Base-by-base conservation (phyloP, 129 eudicot genomes). In the Rutidosis leptorrhynchoides region DNA sequence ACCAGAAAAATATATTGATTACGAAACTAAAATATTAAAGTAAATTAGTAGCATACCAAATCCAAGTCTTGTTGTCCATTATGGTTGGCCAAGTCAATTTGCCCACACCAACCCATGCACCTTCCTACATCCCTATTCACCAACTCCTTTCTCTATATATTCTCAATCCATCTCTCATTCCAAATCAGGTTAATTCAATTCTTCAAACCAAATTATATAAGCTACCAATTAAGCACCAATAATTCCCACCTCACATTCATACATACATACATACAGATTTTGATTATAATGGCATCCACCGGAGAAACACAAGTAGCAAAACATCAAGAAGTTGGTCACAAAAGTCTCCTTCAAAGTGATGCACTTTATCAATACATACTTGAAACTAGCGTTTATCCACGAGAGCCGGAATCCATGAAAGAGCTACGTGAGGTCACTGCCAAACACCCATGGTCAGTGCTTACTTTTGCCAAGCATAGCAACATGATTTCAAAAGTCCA, bases 281-380 rank as follows among this genome's bases (percentile, higher is more conserved):
- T 28, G 15, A 29, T 23, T 21, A 59, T 14, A 68, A 71, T 70
- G 78, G 76, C 76, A 19, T 23, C 77, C 40, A 56, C 49, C 40
- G 74, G 70, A 43, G 64, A 60, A 73, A 48, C 65, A 11, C 80
- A 76, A 72, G 65, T 73, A 1, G 65, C 65, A 19, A 82, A 73
- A 68, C 87, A 83, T 62, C 79, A 79, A 71, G 85, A 83, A 67
- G 84, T 83, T 45, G 87, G 87, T 9, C 84, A 83, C 81, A 83
- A 83, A 71, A 83, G 84, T 51, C 84, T 83, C 26, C 74, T 83
- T 59, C 87, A 83, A 75, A 83, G 87, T 11, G 87, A 83, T 25
- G 87, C 81, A 0, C 87, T 83, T 32, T 83, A 83, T 30, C 84
- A 83, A 71, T 83, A 83, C 68, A 76, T 83, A 16, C 84, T 83